Base-by-base conservation (phyloP, 495 filamentous ascomycete genomes). In the Wilcoxina mikolae region DNA sequence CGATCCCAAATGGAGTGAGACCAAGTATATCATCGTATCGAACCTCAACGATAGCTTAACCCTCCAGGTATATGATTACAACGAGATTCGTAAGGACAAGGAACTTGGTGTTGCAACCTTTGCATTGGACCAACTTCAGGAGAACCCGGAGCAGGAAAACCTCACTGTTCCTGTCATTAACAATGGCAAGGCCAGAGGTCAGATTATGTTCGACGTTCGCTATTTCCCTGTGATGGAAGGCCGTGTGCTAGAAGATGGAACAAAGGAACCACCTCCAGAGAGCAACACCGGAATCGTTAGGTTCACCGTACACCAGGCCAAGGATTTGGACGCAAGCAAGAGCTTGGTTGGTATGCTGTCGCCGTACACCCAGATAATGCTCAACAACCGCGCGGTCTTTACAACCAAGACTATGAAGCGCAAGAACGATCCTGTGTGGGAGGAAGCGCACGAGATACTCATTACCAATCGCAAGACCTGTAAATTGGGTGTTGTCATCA, bases 51-150 rank as follows among this genome's bases (percentile, higher is more conserved):
- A 96, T 63, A 72, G 82, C 15, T 73, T 99, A 55, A 88, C 87
- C 24, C 72, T 96, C 39, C 76, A 82, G 27, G 65, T 94, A 25
- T 95, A 77, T 61, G 91, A 99, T 69, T 96, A 80, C 76, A 99
- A 99, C 58, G 93, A 95, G 46, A 82, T 80, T 68, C 79, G 91
- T 55, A 96, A 96, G 72, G 87, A 96, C 69, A 95, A 95, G 73
- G 86, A 94, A 65, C 79, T 99, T 50, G 93, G 93, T 38, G 74
- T 77, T 35, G 84, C 85, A 3, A 85, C 80, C 2, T 99, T 96
- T 67, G 72, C 78, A 10, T 71, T 99, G 31, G 88, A 95, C 55
- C 78, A 81, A 38, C 67, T 96, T 2, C 82, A 91, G 65, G 77
- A 83, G 44, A 68, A 86, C 7, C 69, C 71, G 24, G 85, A 85